phyloP scores from a whole-genome alignment of 495 filamentous ascomycete genomes.

The Lichina pygmaea region DNA sequence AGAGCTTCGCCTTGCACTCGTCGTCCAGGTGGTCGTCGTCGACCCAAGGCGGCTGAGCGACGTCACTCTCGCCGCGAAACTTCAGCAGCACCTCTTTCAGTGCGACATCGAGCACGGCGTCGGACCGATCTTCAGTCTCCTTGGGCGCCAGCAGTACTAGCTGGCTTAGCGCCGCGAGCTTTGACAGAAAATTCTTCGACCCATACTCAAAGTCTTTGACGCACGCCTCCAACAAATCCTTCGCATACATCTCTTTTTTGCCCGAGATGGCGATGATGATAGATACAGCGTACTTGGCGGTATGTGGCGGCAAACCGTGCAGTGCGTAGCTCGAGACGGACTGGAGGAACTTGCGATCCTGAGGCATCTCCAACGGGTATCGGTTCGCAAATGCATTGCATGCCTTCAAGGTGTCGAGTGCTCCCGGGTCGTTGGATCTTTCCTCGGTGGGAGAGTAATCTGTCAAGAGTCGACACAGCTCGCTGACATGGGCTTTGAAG shows the following conservation, averaged over 20 bases:
- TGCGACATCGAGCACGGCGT: constrained; percentile 54
- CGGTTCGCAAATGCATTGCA: constrained; percentile 70
- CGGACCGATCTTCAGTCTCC: constrained; percentile 42
- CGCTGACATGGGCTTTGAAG: constrained; percentile 73
- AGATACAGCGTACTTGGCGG: constrained; percentile 79
- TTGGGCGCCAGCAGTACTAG: constrained; percentile 50
- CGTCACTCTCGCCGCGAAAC: constrained; percentile 26
- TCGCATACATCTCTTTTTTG: constrained; percentile 63
- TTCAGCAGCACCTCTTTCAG: constrained; percentile 48
- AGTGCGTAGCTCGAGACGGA: constrained; percentile 57
- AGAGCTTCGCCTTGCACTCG: constrained; percentile 59
- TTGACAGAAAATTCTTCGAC: constrained; percentile 50
- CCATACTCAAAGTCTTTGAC: constrained; percentile 56
- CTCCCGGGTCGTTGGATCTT: constrained; percentile 33
- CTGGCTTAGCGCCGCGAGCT: constrained; percentile 60
- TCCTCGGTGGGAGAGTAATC: constrained; percentile 45
- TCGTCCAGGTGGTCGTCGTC: constrained; percentile 41
- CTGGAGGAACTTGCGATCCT: constrained; percentile 61
- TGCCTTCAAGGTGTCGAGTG: constrained; percentile 75
- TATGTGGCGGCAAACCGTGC: constrained; percentile 52
- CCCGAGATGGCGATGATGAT: constrained; percentile 63
- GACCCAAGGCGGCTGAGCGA: constrained; percentile 32
- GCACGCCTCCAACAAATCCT: constrained; percentile 50
- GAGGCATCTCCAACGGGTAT: constrained; percentile 61
- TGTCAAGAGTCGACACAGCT: constrained; percentile 66